Base-by-base conservation (phyloP, 495 filamentous ascomycete genomes). In the Aspergillus funiculosus region DNA sequence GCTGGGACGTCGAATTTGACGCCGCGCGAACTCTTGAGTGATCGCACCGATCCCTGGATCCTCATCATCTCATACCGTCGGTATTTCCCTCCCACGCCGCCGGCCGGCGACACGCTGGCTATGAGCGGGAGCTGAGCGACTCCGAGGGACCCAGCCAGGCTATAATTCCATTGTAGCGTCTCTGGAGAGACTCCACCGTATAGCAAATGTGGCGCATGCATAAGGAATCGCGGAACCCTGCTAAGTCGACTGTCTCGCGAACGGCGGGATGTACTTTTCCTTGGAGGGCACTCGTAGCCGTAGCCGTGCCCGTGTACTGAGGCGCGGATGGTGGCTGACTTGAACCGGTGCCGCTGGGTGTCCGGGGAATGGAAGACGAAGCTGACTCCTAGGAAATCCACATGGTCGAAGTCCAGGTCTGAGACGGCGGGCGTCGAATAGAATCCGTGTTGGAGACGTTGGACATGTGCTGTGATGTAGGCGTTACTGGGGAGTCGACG, bases 1-100 rank as follows among this genome's bases (percentile, higher is more conserved):
- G 71, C 65, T 22, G 72, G 68, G 5, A 66, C 58, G 40, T 73
- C 68, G 39, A 60, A 69, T 5, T 56, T 43, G 10, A 29, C 57
- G 2, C 64, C 67, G 7, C 49, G 46, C 3, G 61, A 51, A 36
- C 62, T 69, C 21, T 61, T 61, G 28, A 63, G 31, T 1, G 68
- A 69, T 5, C 74, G 67, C 5, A 65, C 57, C 4, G 72, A 76
- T 10, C 72, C 74, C 52, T 76, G 73, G 17, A 78, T 75, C 25
- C 67, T 66, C 73, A 78, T 73, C 71, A 76, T 76, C 46, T 73
- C 68, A 44, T 71, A 75, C 13, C 75, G 59, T 13, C 62, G 63
- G 44, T 72, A 74, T 2, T 57, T 62, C 2, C 59, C 57, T 21
- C 61, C 68, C 26, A 67, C 37, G 4, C 63, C 68, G 2, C 69